phyloP scores from a whole-genome alignment of 768 basidiomycete genomes.

The Lanmaoa pseudosensibilis region DNA sequence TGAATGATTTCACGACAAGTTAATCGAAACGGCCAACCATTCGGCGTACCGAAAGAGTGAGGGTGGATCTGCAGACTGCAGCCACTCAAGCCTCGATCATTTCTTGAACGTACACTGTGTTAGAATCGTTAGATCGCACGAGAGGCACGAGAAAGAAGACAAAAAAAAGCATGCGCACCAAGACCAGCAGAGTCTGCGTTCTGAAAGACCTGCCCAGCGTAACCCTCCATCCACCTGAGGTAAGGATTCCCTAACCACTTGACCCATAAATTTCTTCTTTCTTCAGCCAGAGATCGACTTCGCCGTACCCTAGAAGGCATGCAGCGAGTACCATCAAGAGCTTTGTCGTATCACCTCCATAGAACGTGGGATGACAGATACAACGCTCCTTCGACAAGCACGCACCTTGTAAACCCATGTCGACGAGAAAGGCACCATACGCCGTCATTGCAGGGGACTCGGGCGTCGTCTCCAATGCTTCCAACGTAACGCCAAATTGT shows the following conservation, averaged over 20 bases:
- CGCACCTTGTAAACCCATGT: constrained; percentile 58
- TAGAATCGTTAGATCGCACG: not conserved
- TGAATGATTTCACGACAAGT: constrained; percentile 8
- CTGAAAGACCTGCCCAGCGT: constrained; percentile 71
- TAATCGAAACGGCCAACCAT: constrained; percentile 63
- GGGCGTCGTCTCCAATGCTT: constrained; percentile 58
- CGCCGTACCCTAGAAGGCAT: constrained; percentile 89
- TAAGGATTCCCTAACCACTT: constrained; percentile 71
- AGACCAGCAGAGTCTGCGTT: constrained; percentile 70
- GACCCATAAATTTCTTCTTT: constrained; percentile 57
- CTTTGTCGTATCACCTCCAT: constrained; percentile 63
- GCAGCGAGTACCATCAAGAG: constrained; percentile 81
- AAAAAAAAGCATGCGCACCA: constrained; percentile 48
- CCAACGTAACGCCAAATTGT: constrained; percentile 61
- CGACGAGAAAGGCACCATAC: constrained; percentile 84
- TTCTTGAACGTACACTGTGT: constrained; percentile 41
- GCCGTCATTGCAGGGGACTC: constrained; percentile 77
- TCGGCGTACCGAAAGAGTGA: constrained; percentile 57
- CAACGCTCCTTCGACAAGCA: not conserved
- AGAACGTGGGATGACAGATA: not conserved
- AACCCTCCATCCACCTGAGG: constrained; percentile 75
- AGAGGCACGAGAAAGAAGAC: no score
- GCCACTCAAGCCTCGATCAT: constrained; percentile 70
- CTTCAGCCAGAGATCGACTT: constrained; percentile 84
- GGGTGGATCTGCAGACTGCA: constrained; percentile 63